Percentiles rank a stretch among this genome's conserved stretches.
Conservation (phyloP, 2,329 filamentous ascomycete genomes). For the Monilinia vaccinii-corymbosi region DNA sequence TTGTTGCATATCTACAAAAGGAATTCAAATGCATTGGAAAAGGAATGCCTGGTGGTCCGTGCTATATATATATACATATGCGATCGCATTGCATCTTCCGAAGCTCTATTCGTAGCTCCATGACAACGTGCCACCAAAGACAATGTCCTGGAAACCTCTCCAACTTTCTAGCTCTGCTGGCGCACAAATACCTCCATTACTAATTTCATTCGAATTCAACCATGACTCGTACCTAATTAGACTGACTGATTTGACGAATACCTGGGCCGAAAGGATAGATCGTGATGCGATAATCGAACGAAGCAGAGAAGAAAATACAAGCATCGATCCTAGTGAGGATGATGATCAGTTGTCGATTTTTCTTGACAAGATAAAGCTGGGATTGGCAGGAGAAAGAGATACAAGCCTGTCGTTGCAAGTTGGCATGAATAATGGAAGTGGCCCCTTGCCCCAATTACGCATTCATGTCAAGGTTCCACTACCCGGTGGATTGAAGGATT, state of each 20-base stretch:
- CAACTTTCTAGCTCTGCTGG: constrained; percentile 13
- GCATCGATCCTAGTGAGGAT: constrained; percentile 60
- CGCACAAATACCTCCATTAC: constrained; percentile 45
- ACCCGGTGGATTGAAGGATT: constrained; percentile 49
- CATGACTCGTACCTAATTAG: constrained; percentile 52
- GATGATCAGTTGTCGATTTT: constrained; percentile 58
- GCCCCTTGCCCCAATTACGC: constrained; percentile 31
- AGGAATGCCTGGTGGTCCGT: no score
- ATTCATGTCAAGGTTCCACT: constrained; percentile 47
- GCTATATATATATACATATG: neutral
- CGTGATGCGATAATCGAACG: constrained; percentile 53
- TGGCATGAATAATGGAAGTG: neutral
- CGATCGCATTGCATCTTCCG: neutral
- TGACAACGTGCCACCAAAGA: neutral
- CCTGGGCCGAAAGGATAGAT: constrained; percentile 63
- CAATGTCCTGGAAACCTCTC: constrained; percentile 24
- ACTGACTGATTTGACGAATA: constrained; percentile 61
- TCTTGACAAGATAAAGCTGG: constrained; percentile 50
- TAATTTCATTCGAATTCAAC: constrained; percentile 51
- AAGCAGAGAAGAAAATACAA: constrained; percentile 53
- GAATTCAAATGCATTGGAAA: no score
- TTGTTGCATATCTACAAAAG: no score
- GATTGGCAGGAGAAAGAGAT: constrained; percentile 36
- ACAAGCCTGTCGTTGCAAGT: constrained; percentile 38
- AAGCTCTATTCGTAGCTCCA: neutral